Conservation (phyloP, 208 protist genomes). For the Wallacemonas collosoma region DNA sequence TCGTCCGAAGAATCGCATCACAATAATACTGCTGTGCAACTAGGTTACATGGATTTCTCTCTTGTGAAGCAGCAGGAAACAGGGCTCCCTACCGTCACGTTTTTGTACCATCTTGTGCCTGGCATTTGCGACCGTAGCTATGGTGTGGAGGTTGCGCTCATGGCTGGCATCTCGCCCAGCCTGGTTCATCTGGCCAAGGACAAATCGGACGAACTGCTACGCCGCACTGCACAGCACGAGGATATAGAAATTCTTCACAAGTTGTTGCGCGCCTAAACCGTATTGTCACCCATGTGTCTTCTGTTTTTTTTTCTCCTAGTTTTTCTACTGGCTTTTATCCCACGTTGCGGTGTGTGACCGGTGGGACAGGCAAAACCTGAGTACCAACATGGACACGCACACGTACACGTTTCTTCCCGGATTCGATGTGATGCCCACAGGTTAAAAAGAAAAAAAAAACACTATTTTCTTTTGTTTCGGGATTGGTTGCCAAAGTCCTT, state of each 20-base stretch:
- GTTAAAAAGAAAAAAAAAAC: no score
- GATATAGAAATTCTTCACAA: conserved; percentile 39
- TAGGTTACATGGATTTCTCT: conserved; percentile 90
- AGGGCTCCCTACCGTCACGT: conserved; percentile 56
- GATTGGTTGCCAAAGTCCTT: no score
- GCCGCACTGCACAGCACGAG: conserved; percentile 58
- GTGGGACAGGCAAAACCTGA: no score
- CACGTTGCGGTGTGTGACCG: no score
- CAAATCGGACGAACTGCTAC: conserved; percentile 68
- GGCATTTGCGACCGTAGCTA: conserved; percentile 91
- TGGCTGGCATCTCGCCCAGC: conserved; percentile 76
- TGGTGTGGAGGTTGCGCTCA: conserved; percentile 90
- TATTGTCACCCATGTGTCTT: background rate
- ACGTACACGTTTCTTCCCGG: no score
- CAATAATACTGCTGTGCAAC: conserved; percentile 40
- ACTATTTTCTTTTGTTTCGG: no score
- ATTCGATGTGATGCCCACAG: no score
- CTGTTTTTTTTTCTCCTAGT: background rate
- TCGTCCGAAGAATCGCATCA: background rate
- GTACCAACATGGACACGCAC: no score
- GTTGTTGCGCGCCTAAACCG: conserved; percentile 22
- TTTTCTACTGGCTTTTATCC: background rate
- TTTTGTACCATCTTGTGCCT: conserved; percentile 86
- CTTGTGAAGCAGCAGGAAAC: conserved; percentile 29
- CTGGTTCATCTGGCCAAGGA: conserved; percentile 58